A percentile compares a stretch with the other conserved stretches of the same genome.
Evolutionary conservation across 2,329 filamentous ascomycete genomes (phyloP).

Genomic region (Scytalidium sp.): DNA sequence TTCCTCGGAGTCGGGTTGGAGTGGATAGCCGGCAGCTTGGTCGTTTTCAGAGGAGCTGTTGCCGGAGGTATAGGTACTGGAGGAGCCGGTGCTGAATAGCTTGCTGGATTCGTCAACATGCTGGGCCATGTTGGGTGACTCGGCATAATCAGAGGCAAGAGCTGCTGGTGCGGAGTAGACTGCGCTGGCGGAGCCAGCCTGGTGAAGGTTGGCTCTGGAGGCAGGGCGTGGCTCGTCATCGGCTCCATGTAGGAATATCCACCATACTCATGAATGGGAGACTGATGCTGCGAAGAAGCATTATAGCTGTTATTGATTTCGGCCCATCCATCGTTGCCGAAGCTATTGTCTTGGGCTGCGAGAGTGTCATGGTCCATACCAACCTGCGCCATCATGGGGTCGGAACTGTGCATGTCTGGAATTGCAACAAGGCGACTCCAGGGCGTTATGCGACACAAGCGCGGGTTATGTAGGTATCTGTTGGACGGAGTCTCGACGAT

Average conservation of each 20-base stretch:
- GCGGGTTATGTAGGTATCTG: not conserved
- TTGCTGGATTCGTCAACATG: constrained; percentile 71
- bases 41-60: constrained; percentile 45
- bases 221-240: constrained; percentile 58
- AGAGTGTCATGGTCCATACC: constrained; percentile 31
- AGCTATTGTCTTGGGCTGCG: constrained; percentile 28
- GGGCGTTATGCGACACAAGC: not conserved
- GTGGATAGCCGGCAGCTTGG: constrained; percentile 46
- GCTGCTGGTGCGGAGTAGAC: constrained; percentile 47
- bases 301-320: constrained; percentile 43
- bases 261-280: constrained; percentile 67
- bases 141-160: constrained; percentile 72
- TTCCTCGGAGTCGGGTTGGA: constrained; percentile 68
- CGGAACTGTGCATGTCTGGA: constrained; percentile 30
- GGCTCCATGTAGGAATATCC: constrained; percentile 59
- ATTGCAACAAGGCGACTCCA: not conserved
- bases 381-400: constrained; percentile 28
- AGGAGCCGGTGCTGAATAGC: constrained; percentile 50
- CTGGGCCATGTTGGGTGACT: constrained; percentile 72
- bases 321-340: constrained; percentile 50
- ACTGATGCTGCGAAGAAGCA: constrained; percentile 57
- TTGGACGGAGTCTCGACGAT: constrained; percentile 1
- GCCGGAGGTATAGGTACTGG: constrained; percentile 54
- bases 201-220: constrained; percentile 52
- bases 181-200: constrained; percentile 52